Evolutionary conservation across 2,329 filamentous ascomycete species (phyloP).

Genomic region (Ophiostoma angusticollis): DNA sequence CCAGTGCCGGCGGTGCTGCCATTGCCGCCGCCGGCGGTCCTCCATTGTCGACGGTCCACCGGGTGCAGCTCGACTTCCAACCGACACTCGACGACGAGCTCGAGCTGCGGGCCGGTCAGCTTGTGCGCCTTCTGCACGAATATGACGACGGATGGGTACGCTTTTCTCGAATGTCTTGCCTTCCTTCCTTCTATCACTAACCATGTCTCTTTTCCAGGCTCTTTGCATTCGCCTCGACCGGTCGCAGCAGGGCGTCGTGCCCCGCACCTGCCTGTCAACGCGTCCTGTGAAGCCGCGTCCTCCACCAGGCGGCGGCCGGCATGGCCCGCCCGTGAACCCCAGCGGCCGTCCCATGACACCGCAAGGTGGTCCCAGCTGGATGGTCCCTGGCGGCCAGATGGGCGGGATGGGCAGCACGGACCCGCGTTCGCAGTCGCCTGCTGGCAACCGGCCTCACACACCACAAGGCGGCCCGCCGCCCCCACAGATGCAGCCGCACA

Average conservation of each 20-base stretch:
- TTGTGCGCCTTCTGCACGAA: conserved; percentile 83
- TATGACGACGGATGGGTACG: conserved; percentile 98
- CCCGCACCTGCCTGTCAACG: conserved; percentile 84
- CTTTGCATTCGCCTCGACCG: conserved; percentile 85
- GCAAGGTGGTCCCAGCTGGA: conserved; percentile 20
- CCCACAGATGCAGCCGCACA: no score
- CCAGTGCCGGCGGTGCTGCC: conserved; percentile 41
- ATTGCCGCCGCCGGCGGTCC: conserved; percentile 52
- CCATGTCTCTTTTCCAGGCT: conserved; percentile 39
- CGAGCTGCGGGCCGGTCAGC: conserved; percentile 63
- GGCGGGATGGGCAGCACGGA: not conserved
- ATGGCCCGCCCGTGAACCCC: conserved; percentile 10
- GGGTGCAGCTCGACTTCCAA: conserved; percentile 87
- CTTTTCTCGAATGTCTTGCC: conserved; percentile 13
- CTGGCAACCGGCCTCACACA: conserved; percentile 13
- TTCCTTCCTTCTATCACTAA: conserved; percentile 1
- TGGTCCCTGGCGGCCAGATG: conserved; percentile 1
- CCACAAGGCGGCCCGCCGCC: conserved; percentile 19
- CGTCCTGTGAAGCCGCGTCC: conserved; percentile 78
- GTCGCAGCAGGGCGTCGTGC: conserved; percentile 83
- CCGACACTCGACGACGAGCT: conserved; percentile 90
- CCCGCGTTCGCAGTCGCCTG: conserved; percentile 9
- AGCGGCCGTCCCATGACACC: conserved; percentile 25
- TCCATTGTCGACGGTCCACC: conserved; percentile 57
- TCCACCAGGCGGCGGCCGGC: conserved; percentile 29